These are phyloP conservation scores for Helotiales sp. DNA, from an alignment of 2,329 filamentous ascomycete species.

Conservation along the genomic window DNA sequence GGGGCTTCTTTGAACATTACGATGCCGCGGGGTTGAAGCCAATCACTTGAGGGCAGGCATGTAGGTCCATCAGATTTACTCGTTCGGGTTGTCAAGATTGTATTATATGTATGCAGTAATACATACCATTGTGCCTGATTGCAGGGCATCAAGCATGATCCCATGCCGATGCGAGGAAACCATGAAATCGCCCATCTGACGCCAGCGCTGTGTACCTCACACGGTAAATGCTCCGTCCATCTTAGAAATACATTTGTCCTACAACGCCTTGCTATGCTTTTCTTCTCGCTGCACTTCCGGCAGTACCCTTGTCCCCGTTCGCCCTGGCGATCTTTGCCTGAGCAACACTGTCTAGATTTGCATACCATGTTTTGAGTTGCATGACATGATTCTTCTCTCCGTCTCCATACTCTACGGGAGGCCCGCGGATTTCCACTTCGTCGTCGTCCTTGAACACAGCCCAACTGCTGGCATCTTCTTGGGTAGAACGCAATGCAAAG, in stretches of 20 bases:
- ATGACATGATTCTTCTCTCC: conserved; percentile 56
- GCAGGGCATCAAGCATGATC: neutral
- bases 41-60: conserved; percentile 4
- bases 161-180: neutral
- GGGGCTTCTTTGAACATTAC: neutral
- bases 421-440: conserved; percentile 59
- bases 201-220: conserved; percentile 1
- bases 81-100: neutral
- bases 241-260: conserved; percentile 4
- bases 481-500: conserved; percentile 55
- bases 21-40: conserved; percentile 2
- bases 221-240: conserved; percentile 3
- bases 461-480: conserved; percentile 63
- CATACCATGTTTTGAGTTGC: conserved; percentile 54
- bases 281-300: neutral
- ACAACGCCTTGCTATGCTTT: conserved; percentile 8
- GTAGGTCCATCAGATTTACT: neutral
- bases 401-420: conserved; percentile 60
- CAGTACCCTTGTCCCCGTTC: conserved; percentile 42
- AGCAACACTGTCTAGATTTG: conserved; percentile 52
- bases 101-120: neutral
- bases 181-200: neutral
- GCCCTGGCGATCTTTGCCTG: conserved; percentile 56
- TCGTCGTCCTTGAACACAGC: conserved; percentile 59
- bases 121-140: neutral